Evolutionary conservation across 495 filamentous ascomycete species (phyloP).

Genomic region (Aspergillus hancockii): DNA sequence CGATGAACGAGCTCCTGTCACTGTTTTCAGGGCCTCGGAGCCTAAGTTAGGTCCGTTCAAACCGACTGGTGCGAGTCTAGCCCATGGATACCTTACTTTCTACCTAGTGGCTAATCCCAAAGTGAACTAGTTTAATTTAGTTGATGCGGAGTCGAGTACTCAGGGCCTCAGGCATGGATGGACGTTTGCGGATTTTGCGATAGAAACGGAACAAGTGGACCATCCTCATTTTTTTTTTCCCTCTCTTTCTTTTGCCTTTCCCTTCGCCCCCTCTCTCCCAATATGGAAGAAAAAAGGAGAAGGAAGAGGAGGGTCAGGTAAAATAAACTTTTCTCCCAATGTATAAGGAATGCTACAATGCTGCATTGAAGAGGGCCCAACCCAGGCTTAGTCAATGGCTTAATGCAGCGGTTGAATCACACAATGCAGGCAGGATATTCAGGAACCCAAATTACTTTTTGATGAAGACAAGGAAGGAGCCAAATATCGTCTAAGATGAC

Average conservation of each 20-base stretch:
- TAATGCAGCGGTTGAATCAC: background rate
- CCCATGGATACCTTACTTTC: constrained; percentile 1
- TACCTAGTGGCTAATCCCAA: background rate
- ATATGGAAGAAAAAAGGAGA: background rate
- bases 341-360: background rate
- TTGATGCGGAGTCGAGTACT: background rate
- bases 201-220: background rate
- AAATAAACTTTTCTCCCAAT: background rate
- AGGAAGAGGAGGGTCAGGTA: background rate
- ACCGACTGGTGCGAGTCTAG: background rate
- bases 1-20: background rate
- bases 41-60: constrained; percentile 1
- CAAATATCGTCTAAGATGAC: background rate
- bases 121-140: background rate
- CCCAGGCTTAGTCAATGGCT: background rate
- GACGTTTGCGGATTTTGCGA: background rate
- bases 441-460: background rate
- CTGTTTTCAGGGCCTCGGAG: constrained; percentile 4
- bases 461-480: background rate
- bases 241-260: background rate
- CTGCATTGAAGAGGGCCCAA: background rate
- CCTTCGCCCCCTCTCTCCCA: background rate
- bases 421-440: background rate
- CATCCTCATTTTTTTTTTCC: background rate
- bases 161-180: background rate